Evolutionary conservation across 176 grass and related monocot genomes (phyloP).

Genomic region (Musa itinerans): DNA sequence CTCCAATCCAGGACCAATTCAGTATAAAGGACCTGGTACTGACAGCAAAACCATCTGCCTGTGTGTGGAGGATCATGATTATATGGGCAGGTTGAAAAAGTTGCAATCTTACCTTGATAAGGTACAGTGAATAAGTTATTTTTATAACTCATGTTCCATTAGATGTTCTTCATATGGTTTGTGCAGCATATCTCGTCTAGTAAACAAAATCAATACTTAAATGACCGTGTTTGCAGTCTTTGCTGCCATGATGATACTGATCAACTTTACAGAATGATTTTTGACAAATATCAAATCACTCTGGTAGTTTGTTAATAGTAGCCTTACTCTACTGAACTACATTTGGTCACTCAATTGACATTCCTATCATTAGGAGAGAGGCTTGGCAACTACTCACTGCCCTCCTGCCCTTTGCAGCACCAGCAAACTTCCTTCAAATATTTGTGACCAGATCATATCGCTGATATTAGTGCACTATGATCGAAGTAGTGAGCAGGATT

Average conservation of each 20-base stretch:
- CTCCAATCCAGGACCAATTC: slow-evolving; percentile 49
- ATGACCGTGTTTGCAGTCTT: not conserved
- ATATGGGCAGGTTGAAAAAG: slow-evolving; percentile 49
- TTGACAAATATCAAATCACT: too few relatives aligned
- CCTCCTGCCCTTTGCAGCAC: too few relatives aligned
- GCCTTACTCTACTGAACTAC: too few relatives aligned
- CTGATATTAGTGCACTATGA: too few relatives aligned
- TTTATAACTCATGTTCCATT: not conserved
- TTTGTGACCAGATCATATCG: too few relatives aligned
- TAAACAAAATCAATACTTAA: not conserved
- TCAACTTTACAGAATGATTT: too few relatives aligned
- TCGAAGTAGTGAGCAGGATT: not conserved
- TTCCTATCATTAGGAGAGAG: too few relatives aligned
- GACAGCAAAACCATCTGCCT: slow-evolving; percentile 42
- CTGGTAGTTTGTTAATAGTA: too few relatives aligned
- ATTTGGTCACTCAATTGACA: too few relatives aligned
- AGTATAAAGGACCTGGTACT: slow-evolving; percentile 41
- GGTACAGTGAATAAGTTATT: slow-evolving; percentile 14
- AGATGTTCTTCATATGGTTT: not conserved
- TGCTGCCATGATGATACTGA: too few relatives aligned
- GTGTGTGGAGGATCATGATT: slow-evolving; percentile 55
- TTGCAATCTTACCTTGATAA: slow-evolving; percentile 45
- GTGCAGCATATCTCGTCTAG: not conserved
- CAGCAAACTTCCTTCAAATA: too few relatives aligned
- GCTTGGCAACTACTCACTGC: too few relatives aligned